These are phyloP conservation scores for Euphorbia peplus DNA, from an alignment of 345 rosid species.

Conservation along the genomic window DNA sequence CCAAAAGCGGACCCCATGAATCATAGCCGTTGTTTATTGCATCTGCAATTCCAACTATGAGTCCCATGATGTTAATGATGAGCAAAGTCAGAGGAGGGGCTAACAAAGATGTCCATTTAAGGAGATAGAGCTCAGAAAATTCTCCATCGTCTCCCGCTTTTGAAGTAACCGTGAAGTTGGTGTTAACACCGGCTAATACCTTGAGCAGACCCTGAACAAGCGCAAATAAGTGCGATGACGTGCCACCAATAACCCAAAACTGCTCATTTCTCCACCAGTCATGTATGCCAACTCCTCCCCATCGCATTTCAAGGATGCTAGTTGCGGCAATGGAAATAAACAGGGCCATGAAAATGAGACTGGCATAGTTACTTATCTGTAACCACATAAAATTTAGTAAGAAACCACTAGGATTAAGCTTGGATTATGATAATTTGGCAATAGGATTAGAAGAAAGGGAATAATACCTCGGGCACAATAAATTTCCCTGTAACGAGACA, in stretches of 20 bases:
- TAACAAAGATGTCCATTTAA: constrained; percentile 63
- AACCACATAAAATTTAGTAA: not conserved
- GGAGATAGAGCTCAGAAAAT: constrained; percentile 58
- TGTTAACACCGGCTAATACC: constrained; percentile 63
- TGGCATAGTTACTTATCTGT: constrained; percentile 63
- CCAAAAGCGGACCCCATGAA: constrained; percentile 67
- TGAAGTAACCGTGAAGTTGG: constrained; percentile 63
- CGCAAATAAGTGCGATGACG: constrained; percentile 59
- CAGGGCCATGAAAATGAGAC: constrained; percentile 53
- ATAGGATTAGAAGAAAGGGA: not conserved
- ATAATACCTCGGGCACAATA: constrained; percentile 62
- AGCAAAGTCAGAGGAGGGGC: constrained; percentile 57
- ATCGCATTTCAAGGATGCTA: constrained; percentile 59
- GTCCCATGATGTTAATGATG: constrained; percentile 53
- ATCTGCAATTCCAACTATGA: constrained; percentile 53
- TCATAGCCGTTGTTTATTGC: constrained; percentile 68
- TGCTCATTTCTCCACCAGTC: constrained; percentile 83
- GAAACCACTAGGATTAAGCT: not conserved
- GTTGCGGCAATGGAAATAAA: constrained; percentile 65
- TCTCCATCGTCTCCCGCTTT: constrained; percentile 62
- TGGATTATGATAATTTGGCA: not conserved
- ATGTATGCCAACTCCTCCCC: constrained; percentile 73
- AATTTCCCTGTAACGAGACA: constrained; percentile 67
- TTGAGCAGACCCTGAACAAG: constrained; percentile 68
- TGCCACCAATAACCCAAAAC: constrained; percentile 76